Percentiles rank a stretch among this genome's conserved stretches.
phyloP scores from a whole-genome alignment of 768 basidiomycete genomes.

The Russula compacta region DNA sequence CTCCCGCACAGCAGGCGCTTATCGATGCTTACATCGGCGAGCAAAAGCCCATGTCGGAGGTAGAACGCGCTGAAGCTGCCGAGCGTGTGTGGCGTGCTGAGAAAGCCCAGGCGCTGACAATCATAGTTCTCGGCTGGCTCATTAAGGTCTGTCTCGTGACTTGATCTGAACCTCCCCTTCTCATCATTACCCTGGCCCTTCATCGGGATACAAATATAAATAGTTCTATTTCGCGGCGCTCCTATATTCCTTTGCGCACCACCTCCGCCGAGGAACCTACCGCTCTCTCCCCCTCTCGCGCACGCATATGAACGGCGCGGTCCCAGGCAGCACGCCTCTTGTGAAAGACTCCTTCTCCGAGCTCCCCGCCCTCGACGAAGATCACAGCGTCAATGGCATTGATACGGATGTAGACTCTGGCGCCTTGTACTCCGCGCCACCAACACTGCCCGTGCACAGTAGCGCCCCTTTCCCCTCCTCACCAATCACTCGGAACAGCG shows the following conservation, averaged over 20 bases:
- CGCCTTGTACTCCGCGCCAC: conserved; percentile 7
- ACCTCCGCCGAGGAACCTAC: conserved; percentile 87
- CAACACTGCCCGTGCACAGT: conserved; percentile 46
- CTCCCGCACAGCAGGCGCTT: conserved; percentile 80
- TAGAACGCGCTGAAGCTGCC: conserved; percentile 63
- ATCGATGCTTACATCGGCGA: conserved; percentile 41
- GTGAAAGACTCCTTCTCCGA: conserved; percentile 30
- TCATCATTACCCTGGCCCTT: background rate
- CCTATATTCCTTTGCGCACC: conserved; percentile 88
- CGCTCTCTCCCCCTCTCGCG: conserved; percentile 56
- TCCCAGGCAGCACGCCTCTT: background rate
- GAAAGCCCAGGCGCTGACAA: conserved; percentile 66
- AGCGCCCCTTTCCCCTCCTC: conserved; percentile 22
- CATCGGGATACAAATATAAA: background rate
- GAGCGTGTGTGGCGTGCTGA: conserved; percentile 83
- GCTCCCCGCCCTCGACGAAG: conserved; percentile 23
- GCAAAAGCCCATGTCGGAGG: conserved; percentile 47
- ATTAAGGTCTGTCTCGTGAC: conserved; percentile 54
- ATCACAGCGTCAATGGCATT: conserved; percentile 31
- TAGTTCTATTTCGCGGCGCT: conserved; percentile 88
- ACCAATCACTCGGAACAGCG: background rate
- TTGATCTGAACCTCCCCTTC: background rate
- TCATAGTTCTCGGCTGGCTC: conserved; percentile 80
- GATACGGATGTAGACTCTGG: conserved; percentile 63
- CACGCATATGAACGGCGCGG: background rate